A percentile compares a stretch with the other conserved stretches of the same genome.
Evolutionary conservation across 352 stramenopile species (phyloP).

Genomic region (Blastocystis sp.): DNA sequence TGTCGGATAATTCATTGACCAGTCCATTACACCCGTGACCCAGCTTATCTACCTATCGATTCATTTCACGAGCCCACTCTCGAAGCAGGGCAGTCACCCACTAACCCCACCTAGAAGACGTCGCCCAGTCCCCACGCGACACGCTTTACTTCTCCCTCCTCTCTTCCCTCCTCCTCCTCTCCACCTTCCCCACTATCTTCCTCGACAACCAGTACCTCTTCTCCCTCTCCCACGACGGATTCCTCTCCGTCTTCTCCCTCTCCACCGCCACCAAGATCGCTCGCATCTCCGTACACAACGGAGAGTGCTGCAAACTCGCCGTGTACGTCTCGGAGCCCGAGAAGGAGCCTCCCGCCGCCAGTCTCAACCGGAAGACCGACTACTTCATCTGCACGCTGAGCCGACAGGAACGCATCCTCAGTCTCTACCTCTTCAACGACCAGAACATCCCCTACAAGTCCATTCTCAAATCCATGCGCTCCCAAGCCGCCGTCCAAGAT

Average conservation of each 20-base stretch:
- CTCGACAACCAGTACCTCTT: conserved; percentile 25
- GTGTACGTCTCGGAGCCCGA: neutral
- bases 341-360: neutral
- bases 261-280: neutral
- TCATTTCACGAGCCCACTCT: neutral
- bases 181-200: conserved; percentile 15
- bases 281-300: neutral
- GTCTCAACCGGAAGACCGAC: conserved; percentile 21
- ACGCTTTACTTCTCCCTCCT: conserved; percentile 17
- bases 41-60: neutral
- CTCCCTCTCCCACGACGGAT: neutral
- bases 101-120: conserved; percentile 36
- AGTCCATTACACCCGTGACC: too few relatives aligned
- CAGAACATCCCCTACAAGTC: conserved; percentile 33
- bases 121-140: neutral
- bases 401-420: neutral
- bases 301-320: neutral
- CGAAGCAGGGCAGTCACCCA: too few relatives aligned
- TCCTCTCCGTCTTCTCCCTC: conserved; percentile 24
- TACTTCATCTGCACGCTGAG: conserved; percentile 9
- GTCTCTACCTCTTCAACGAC: conserved; percentile 33
- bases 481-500: neutral
- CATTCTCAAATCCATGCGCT: neutral
- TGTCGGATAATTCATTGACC: too few relatives aligned
- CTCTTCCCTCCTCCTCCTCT: conserved; percentile 20